These are phyloP conservation scores for Fusarium drepaniforme DNA, from an alignment of 2,329 filamentous ascomycete genomes.

Conservation along the genomic window DNA sequence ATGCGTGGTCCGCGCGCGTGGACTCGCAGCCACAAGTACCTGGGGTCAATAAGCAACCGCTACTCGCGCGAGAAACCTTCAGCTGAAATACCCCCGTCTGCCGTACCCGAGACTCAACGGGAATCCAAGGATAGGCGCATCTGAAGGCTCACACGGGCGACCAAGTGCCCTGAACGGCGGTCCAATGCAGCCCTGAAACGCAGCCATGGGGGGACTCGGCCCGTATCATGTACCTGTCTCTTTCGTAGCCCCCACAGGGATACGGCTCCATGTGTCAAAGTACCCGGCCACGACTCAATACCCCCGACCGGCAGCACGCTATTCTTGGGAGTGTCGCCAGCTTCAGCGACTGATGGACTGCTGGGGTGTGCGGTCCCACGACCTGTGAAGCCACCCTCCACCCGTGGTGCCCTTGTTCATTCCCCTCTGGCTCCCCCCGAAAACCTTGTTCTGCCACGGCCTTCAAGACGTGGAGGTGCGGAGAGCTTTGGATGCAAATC, in stretches of 20 bases:
- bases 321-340: conserved; percentile 31
- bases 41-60: conserved; percentile 22
- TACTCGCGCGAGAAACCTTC: conserved; percentile 17
- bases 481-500: conserved; percentile 27
- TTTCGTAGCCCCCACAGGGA: conserved; percentile 33
- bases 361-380: conserved; percentile 11
- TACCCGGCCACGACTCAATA: conserved; percentile 32
- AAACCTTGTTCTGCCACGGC: conserved; percentile 39
- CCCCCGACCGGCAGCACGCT: conserved; percentile 33
- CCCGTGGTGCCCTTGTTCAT: conserved; percentile 28
- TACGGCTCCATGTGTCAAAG: conserved; percentile 40
- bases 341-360: conserved; percentile 7
- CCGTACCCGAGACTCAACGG: not conserved
- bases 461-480: conserved; percentile 29
- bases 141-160: not conserved
- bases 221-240: conserved; percentile 32
- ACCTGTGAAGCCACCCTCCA: conserved; percentile 29
- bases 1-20: conserved; percentile 29
- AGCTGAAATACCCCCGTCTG: not conserved
- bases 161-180: conserved; percentile 7
- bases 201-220: not conserved
- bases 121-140: conserved; percentile 1
- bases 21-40: conserved; percentile 31
- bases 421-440: conserved; percentile 27
- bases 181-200: conserved; percentile 25